A percentile compares a stretch with the other conserved stretches of the same genome.
These are phyloP conservation scores for Phytophthora quininea DNA, from an alignment of 352 stramenopile genomes.

Conservation along the genomic window DNA sequence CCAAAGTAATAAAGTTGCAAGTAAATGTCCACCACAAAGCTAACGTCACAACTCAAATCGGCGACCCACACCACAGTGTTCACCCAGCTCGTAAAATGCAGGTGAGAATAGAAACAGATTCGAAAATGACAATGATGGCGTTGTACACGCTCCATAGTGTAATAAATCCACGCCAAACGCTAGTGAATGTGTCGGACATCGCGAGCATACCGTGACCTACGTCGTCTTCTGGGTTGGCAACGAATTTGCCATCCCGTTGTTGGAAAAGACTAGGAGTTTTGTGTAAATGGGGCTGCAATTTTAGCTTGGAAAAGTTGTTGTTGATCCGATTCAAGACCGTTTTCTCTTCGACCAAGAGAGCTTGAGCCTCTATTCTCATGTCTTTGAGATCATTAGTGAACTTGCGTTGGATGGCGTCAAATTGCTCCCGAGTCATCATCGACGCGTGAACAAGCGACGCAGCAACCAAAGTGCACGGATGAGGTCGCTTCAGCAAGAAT, in stretches of 20 bases:
- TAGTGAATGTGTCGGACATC: constrained; percentile 12
- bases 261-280: constrained; percentile 53
- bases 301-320: constrained; percentile 43
- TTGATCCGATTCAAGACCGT: constrained; percentile 33
- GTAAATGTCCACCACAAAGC: constrained; percentile 53
- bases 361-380: constrained; percentile 43
- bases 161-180: constrained; percentile 48
- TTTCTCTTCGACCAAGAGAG: constrained; percentile 44
- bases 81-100: constrained; percentile 1
- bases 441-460: constrained; percentile 51
- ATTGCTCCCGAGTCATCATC: constrained; percentile 57
- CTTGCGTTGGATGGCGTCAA: constrained; percentile 57
- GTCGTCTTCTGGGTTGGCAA: constrained; percentile 4
- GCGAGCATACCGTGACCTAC: constrained; percentile 18
- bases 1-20: constrained; percentile 72
- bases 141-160: constrained; percentile 66
- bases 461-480: constrained; percentile 44
- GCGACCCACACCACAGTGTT: constrained; percentile 30
- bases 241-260: constrained; percentile 36
- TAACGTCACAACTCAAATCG: constrained; percentile 40
- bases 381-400: constrained; percentile 53
- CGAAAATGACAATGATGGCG: constrained; percentile 60
- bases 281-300: constrained; percentile 55
- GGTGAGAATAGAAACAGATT: constrained; percentile 53
- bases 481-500: constrained; percentile 56